phyloP scores from a whole-genome alignment of 768 basidiomycete genomes.

The Lactarius evosmus region DNA sequence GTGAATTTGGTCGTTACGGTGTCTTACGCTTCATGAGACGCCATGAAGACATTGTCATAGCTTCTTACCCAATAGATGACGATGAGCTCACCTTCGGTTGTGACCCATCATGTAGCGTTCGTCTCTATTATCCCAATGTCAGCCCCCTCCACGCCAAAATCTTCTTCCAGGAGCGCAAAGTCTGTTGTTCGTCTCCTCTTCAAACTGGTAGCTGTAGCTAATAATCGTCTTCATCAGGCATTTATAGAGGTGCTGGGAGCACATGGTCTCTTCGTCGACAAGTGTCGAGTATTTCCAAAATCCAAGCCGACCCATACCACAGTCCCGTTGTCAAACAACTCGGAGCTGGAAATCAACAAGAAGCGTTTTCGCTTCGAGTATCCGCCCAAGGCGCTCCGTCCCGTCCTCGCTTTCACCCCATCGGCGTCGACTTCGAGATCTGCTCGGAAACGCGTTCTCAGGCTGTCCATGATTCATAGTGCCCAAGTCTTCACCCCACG shows the following conservation, averaged over 20 bases:
- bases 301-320: slow-evolving; percentile 39
- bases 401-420: slow-evolving; percentile 43
- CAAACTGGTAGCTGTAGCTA: not conserved
- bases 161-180: slow-evolving; percentile 63
- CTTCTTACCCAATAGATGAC: slow-evolving; percentile 71
- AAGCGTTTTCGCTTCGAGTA: slow-evolving; percentile 73
- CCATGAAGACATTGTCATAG: slow-evolving; percentile 46
- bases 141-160: slow-evolving; percentile 64
- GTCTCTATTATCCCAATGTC: slow-evolving; percentile 66
- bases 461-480: slow-evolving; percentile 73
- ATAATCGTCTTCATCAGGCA: slow-evolving; percentile 43
- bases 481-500: slow-evolving; percentile 71
- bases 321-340: slow-evolving; percentile 63
- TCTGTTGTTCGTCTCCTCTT: slow-evolving; percentile 26
- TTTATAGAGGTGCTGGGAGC: slow-evolving; percentile 62
- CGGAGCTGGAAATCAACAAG: slow-evolving; percentile 62
- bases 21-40: slow-evolving; percentile 62
- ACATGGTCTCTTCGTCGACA: slow-evolving; percentile 58
- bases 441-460: slow-evolving; percentile 44
- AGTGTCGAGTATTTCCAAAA: slow-evolving; percentile 56
- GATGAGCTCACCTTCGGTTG: slow-evolving; percentile 66
- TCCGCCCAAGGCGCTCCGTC: slow-evolving; percentile 68
- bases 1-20: slow-evolving; percentile 62
- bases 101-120: slow-evolving; percentile 58
- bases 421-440: slow-evolving; percentile 12